A percentile compares a stretch with the other conserved stretches of the same genome.
Evolutionary conservation across 1,284 basidiomycete species (phyloP).

Genomic region (Cryptococcus sp.): DNA sequence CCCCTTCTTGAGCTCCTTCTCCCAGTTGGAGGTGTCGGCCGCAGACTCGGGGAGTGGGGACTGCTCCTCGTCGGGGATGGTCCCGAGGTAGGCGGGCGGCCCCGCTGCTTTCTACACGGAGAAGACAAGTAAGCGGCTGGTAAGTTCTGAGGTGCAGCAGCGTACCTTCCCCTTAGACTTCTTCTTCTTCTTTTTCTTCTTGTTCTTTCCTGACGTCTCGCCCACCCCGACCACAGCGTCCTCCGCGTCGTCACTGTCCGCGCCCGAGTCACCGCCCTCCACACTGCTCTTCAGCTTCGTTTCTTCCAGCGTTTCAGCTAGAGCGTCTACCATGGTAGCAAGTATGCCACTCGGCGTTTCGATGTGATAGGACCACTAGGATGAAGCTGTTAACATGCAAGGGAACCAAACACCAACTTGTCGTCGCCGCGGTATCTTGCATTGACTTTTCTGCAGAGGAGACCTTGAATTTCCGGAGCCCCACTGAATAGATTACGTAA

Average conservation of each 20-base stretch:
- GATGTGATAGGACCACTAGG: no score
- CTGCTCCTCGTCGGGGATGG: conserved; percentile 21
- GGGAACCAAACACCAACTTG: no score
- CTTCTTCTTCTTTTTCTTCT: conserved; percentile 27
- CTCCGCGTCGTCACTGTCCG: neutral
- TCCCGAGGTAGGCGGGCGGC: conserved; percentile 13
- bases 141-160: no score
- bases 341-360: no score
- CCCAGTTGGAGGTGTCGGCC: conserved; percentile 24
- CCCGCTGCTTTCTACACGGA: conserved; percentile 4
- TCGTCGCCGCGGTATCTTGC: no score
- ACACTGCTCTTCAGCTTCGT: neutral
- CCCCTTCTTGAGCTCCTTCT: conserved; percentile 19
- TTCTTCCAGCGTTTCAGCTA: neutral
- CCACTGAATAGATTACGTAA: neutral
- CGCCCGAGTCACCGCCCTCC: neutral
- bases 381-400: no score
- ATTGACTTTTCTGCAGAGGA: no score
- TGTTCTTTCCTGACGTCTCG: conserved; percentile 7
- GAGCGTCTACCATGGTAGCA: neutral
- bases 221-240: neutral
- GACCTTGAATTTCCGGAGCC: no score
- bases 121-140: neutral
- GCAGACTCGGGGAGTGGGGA: conserved; percentile 14
- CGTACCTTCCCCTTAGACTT: no score